Conservation (phyloP, 2,329 filamentous ascomycete genomes). For the Knufia petricola region DNA sequence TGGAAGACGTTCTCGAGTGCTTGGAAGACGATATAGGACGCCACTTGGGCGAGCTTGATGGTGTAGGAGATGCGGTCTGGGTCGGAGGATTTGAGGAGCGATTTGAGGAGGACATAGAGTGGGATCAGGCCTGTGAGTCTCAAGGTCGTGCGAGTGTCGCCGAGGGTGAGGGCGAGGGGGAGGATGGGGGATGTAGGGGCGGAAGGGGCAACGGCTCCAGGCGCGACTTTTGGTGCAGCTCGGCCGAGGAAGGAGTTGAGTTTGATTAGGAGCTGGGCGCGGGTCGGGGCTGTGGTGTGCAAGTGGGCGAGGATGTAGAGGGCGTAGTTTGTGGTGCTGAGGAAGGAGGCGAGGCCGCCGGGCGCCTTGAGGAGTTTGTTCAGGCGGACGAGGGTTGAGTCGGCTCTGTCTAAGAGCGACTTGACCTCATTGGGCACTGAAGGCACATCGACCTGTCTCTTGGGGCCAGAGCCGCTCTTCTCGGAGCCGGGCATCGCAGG, state of each 20-base stretch:
- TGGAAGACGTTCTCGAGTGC: constrained; percentile 74
- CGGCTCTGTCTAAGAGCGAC: not conserved
- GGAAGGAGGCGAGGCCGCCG: constrained; percentile 58
- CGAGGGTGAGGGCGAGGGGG: constrained; percentile 46
- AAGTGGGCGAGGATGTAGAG: constrained; percentile 54
- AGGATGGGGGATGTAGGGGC: constrained; percentile 39
- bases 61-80: constrained; percentile 35
- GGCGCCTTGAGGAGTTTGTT: constrained; percentile 56
- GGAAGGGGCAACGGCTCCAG: constrained; percentile 35
- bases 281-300: constrained; percentile 33
- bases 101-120: constrained; percentile 69
- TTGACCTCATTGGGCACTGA: constrained; percentile 1
- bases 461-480: constrained; percentile 66
- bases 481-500: constrained; percentile 7
- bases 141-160: constrained; percentile 40
- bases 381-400: constrained; percentile 1
- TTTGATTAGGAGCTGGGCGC: constrained; percentile 21
- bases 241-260: constrained; percentile 18
- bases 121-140: constrained; percentile 58
- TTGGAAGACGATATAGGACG: constrained; percentile 62
- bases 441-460: constrained; percentile 90
- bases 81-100: constrained; percentile 35
- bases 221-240: constrained; percentile 15
- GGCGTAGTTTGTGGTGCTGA: constrained; percentile 60
- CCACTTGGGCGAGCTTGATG: constrained; percentile 53